Evolutionary conservation across 345 rosid species (phyloP), one percentile per base, ranked within the genome.

Genomic region (Eucalyptus sideroxylon): DNA sequence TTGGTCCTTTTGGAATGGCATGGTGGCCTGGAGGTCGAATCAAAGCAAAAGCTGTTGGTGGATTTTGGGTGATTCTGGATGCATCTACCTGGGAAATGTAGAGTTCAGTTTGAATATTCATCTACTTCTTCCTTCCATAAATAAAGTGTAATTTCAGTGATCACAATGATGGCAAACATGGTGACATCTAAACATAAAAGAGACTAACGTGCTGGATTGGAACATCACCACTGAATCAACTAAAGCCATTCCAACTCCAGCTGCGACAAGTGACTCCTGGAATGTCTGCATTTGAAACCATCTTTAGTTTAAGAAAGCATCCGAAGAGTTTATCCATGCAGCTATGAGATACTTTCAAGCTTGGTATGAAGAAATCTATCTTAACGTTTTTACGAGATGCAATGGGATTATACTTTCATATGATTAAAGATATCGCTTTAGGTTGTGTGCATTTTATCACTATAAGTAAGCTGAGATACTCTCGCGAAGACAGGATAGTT

Each of bases 151-250:
- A 37, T 37, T 40, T 21, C 85, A 77, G 85, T 27, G 5, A 77
- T 40, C 37, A 88, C 83, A 67, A 30, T 67, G 83, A 65, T 51
- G 88, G 85, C 86, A 51, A 27, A 85, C 89, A 27, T 50, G 56
- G 56, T 23, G 34, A 88, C 86, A 82, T 34, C 87, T 50, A 24
- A 86, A 89, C 49, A 89, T 31, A 82, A 92, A 40, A 89, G 93
- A 88, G 93, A 95, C 95, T 94, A 92, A 95, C 91, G 69, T 93
- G 92, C 91, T 90, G 94, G 94, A 91, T 93, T 30, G 93, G 93
- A 93, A 95, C 94, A 93, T 97, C 96, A 96, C 99, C 99, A 97
- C 99, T 96, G 99, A 95, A 93, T 97, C 98, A 88, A 97, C 96
- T 92, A 97, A 91, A 82, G 97, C 92, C 86, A 96, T 92, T 93